Percentiles rank a stretch among this genome's conserved stretches.
These are phyloP conservation scores for Scheffersomyces insectosa DNA, from an alignment of 1,139 yeast species.

Conservation along the genomic window DNA sequence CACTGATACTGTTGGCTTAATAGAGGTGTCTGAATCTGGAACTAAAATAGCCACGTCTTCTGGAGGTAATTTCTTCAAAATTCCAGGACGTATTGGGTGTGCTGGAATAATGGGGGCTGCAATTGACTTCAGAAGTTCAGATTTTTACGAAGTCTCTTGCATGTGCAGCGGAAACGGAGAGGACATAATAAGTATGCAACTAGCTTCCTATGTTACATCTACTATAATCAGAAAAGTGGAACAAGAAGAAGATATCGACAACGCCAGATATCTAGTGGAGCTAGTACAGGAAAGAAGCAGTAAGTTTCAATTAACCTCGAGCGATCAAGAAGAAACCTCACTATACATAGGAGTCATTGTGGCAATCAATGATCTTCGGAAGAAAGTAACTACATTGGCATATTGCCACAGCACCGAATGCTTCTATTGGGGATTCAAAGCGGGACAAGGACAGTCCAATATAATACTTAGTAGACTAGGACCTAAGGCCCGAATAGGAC, in stretches of 20 bases:
- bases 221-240: slow-evolving; percentile 9
- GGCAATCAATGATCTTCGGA: slow-evolving; percentile 13
- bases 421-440: slow-evolving; percentile 40
- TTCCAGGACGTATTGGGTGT: slow-evolving; percentile 54
- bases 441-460: slow-evolving; percentile 14
- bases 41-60: slow-evolving; percentile 44
- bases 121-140: slow-evolving; percentile 23
- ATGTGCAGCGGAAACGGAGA: slow-evolving; percentile 62
- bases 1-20: slow-evolving; percentile 38
- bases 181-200: slow-evolving; percentile 44
- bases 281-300: slow-evolving; percentile 6
- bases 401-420: slow-evolving; percentile 48
- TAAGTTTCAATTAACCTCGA: slow-evolving; percentile 7
- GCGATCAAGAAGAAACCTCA: slow-evolving; percentile 8
- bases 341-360: slow-evolving; percentile 38
- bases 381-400: slow-evolving; percentile 16
- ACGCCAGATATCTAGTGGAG: slow-evolving; percentile 11
- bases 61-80: slow-evolving; percentile 54
- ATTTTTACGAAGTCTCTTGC: slow-evolving; percentile 27
- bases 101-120: slow-evolving; percentile 53
- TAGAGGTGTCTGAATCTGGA: slow-evolving; percentile 11
- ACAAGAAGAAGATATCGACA: slow-evolving; percentile 6
- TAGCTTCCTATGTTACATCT: slow-evolving; percentile 32
- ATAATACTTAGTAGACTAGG: slow-evolving; percentile 30
- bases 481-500: slow-evolving; percentile 17